Conservation (phyloP, 192 early-diverging fungal species). For the Tieghemiomyces parasiticus region DNA sequence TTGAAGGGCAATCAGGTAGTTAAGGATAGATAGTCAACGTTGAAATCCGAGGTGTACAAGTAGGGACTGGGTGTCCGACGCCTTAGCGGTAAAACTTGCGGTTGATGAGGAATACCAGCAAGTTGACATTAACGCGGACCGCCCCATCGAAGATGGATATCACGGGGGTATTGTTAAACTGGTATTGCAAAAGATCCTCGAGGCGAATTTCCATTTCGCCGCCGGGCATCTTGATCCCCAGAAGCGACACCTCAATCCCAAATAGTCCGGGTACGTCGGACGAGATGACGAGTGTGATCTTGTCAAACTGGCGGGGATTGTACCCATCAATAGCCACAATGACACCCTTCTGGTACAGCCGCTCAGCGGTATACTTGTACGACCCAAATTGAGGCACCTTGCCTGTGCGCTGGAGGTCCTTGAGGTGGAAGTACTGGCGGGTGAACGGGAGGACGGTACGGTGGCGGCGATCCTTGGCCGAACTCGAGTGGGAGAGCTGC, state of each 20-base stretch:
- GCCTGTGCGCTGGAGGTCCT: constrained; percentile 62
- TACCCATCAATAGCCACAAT: constrained; percentile 73
- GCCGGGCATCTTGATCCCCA: constrained; percentile 49
- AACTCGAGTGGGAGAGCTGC: constrained; percentile 52
- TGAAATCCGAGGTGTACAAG: no score
- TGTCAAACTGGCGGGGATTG: constrained; percentile 69
- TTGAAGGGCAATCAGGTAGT: no score
- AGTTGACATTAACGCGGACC: constrained; percentile 88
- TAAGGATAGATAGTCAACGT: no score
- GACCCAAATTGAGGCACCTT: constrained; percentile 91
- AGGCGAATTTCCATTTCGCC: constrained; percentile 68
- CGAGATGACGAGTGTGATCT: constrained; percentile 80
- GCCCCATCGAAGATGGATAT: constrained; percentile 87
- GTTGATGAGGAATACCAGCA: constrained; percentile 92
- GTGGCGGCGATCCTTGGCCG: constrained; percentile 22
- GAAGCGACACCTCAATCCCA: constrained; percentile 66
- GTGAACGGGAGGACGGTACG: constrained; percentile 72
- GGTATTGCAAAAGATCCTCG: constrained; percentile 85
- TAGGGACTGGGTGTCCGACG: no score
- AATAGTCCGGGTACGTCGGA: constrained; percentile 87
- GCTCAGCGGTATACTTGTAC: constrained; percentile 93
- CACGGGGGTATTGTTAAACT: constrained; percentile 83
- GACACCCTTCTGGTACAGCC: constrained; percentile 86
- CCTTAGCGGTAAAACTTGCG: constrained; percentile 64
- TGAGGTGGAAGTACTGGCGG: constrained; percentile 88